Conservation (phyloP, 208 protist species). For the Leishmania amazonensis region DNA sequence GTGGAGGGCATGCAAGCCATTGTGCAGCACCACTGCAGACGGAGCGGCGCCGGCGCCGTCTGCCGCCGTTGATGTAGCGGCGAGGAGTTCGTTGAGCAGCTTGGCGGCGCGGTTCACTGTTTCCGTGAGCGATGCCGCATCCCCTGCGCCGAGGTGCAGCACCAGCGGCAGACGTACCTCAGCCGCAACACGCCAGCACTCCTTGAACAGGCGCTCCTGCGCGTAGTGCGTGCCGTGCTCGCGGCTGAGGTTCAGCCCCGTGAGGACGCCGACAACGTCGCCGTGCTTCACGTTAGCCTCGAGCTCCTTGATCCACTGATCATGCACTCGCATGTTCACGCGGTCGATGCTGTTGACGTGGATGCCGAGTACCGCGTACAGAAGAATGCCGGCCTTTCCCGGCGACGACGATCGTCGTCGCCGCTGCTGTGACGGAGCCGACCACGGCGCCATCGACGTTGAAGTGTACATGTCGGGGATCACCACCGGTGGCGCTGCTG, state of each 20-base stretch:
- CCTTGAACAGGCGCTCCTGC: constrained; percentile 65
- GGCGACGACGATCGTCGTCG: not conserved
- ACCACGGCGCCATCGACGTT: constrained; percentile 17
- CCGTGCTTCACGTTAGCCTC: constrained; percentile 39
- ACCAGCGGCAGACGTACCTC: constrained; percentile 57
- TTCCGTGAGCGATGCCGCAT: constrained; percentile 19
- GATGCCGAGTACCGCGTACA: constrained; percentile 74
- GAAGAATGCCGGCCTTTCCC: constrained; percentile 16
- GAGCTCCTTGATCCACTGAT: constrained; percentile 71
- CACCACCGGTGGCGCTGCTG: not conserved
- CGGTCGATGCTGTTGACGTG: constrained; percentile 86
- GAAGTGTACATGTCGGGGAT: constrained; percentile 27
- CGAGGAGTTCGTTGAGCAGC: constrained; percentile 55
- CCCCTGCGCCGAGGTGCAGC: constrained; percentile 52
- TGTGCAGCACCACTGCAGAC: constrained; percentile 64
- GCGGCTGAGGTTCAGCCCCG: constrained; percentile 66
- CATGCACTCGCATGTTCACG: constrained; percentile 62
- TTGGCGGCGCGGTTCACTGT: constrained; percentile 64
- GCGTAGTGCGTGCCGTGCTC: constrained; percentile 72
- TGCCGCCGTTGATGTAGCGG: not conserved
- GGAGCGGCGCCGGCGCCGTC: constrained; percentile 20
- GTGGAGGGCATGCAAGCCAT: constrained; percentile 49
- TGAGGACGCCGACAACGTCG: constrained; percentile 70
- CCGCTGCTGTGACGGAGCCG: constrained; percentile 1
- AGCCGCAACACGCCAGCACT: constrained; percentile 55